Conservation (phyloP, 768 basidiomycete species). For the Podaxis sp. region DNA sequence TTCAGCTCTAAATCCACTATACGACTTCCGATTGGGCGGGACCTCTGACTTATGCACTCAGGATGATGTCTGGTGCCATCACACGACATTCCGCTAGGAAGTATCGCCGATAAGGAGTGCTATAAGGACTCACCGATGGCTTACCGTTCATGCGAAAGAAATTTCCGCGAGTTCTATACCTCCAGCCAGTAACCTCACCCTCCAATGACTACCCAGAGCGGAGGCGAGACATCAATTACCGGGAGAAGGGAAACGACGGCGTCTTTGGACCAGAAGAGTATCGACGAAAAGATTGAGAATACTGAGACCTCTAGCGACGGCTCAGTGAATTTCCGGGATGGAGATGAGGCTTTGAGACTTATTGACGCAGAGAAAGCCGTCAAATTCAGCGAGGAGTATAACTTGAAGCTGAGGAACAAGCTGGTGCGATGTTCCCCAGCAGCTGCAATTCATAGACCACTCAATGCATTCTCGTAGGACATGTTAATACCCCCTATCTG, state of each 20-base stretch:
- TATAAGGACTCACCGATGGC: not conserved
- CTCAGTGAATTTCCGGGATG: slow-evolving; percentile 35
- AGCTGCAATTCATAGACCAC: not conserved
- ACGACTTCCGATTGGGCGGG: not conserved
- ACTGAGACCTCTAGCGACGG: not conserved
- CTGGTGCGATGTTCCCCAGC: slow-evolving; percentile 33
- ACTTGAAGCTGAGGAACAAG: slow-evolving; percentile 51
- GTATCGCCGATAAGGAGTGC: not conserved
- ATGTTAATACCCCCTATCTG: slow-evolving; percentile 22
- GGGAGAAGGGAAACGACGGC: not conserved
- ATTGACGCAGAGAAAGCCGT: slow-evolving; percentile 48
- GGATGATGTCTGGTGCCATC: not conserved
- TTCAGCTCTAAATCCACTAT: slow-evolving; percentile 6
- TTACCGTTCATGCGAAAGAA: not conserved
- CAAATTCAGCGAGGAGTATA: slow-evolving; percentile 60
- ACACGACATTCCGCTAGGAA: not conserved
- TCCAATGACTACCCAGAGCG: not conserved
- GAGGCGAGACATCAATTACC: not conserved
- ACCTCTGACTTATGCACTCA: not conserved
- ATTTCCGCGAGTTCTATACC: not conserved
- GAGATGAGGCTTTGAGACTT: slow-evolving; percentile 58
- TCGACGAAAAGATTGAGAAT: slow-evolving; percentile 29
- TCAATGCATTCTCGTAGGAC: slow-evolving; percentile 14
- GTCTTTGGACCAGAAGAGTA: slow-evolving; percentile 10
- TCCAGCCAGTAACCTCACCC: not conserved